Percentiles rank a stretch among this genome's conserved stretches.
Conservation (phyloP, 768 basidiomycete species). For the Pholiota molesta region DNA sequence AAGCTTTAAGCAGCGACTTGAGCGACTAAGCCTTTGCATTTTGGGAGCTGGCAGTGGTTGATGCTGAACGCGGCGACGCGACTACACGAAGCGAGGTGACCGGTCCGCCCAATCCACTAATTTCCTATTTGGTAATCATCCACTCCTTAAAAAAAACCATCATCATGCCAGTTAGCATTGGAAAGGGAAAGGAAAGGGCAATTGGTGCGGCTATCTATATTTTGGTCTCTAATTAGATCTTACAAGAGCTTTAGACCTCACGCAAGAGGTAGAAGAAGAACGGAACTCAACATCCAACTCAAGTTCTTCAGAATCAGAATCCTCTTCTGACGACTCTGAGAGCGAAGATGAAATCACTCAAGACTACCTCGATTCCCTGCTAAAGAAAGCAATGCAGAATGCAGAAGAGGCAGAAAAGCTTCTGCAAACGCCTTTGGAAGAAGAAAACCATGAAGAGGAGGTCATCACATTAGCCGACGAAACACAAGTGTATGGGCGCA, state of each 20-base stretch:
- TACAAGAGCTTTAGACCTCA: conserved; percentile 14
- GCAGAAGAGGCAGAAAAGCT: conserved; percentile 38
- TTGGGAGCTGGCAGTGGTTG: conserved; percentile 10
- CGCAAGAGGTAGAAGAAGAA: conserved; percentile 17
- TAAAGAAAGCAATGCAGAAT: conserved; percentile 63
- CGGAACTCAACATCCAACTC: conserved; percentile 21
- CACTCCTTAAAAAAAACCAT: conserved; percentile 13
- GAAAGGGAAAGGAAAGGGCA: conserved; percentile 51
- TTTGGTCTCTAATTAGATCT: neutral
- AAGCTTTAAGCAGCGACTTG: conserved; percentile 20
- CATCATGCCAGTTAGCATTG: conserved; percentile 23
- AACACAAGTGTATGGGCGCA: conserved; percentile 36
- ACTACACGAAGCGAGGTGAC: neutral
- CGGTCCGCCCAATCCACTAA: conserved; percentile 14
- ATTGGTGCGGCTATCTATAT: conserved; percentile 29
- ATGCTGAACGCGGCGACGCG: neutral
- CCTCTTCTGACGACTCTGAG: conserved; percentile 38
- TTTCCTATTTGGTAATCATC: conserved; percentile 15
- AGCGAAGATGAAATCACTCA: conserved; percentile 53
- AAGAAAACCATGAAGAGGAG: conserved; percentile 46
- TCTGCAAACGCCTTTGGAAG: conserved; percentile 17
- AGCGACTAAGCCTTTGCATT: conserved; percentile 28
- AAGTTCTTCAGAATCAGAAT: conserved; percentile 41
- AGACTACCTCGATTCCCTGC: conserved; percentile 63
- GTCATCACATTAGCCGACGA: conserved; percentile 51